These are phyloP conservation scores for Coniochaeta ligniaria DNA, from an alignment of 2,329 filamentous ascomycete genomes.

Conservation along the genomic window DNA sequence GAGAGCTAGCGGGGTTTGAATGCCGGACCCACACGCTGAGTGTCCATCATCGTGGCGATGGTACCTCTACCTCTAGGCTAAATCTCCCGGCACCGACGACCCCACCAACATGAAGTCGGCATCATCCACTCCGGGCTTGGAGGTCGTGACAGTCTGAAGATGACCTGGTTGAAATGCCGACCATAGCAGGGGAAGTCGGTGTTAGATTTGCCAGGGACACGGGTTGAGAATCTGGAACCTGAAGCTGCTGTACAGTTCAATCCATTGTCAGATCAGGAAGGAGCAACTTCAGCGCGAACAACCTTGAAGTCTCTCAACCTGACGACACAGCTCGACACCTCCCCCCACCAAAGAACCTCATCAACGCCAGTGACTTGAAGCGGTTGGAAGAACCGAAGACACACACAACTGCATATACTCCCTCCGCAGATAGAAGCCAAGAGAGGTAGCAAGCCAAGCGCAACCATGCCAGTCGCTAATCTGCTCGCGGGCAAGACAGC, in stretches of 20 bases:
- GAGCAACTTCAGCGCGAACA: background rate
- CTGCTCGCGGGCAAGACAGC: constrained; percentile 70
- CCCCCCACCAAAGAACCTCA: background rate
- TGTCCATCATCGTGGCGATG: too few species aligned
- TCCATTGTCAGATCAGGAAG: background rate
- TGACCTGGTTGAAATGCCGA: background rate
- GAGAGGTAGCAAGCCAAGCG: background rate
- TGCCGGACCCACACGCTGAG: background rate
- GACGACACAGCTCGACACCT: background rate
- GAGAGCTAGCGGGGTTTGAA: constrained; percentile 12
- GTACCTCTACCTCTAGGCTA: background rate
- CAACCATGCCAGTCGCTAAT: constrained; percentile 34
- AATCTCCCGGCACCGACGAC: constrained; percentile 1
- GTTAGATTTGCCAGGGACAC: background rate
- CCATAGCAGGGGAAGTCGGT: background rate
- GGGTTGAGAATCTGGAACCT: background rate
- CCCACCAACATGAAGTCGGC: background rate
- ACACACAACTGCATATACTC: background rate
- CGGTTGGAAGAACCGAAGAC: background rate
- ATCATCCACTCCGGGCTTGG: background rate
- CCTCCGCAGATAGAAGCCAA: background rate
- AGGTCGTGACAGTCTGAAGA: background rate
- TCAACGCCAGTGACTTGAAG: background rate
- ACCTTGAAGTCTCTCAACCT: background rate
- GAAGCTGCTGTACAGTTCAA: background rate